A percentile compares a stretch with the other conserved stretches of the same genome.
These are phyloP conservation scores for Aegilops tauschii DNA, from an alignment of 176 grass and related monocot genomes.

Conservation along the genomic window DNA sequence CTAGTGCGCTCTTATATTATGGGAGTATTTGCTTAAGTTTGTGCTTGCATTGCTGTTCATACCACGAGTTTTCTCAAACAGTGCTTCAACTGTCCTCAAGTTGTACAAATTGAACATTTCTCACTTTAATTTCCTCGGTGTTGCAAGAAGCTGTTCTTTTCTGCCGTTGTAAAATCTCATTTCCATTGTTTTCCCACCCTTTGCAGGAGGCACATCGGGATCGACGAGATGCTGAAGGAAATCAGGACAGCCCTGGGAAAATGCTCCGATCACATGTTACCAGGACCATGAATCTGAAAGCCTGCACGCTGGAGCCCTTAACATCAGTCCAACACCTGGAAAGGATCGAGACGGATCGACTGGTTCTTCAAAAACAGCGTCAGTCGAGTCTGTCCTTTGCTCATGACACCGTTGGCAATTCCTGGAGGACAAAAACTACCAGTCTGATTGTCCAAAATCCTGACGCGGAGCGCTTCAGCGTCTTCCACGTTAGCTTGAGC, in stretches of 20 bases:
- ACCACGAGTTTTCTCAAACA: not conserved
- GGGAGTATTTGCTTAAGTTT: not conserved
- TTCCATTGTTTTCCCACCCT: not conserved
- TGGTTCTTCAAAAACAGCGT: not conserved
- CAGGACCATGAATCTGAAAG: slow-evolving; percentile 23
- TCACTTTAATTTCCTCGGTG: not conserved
- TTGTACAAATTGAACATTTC: not conserved
- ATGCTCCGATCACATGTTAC: slow-evolving; percentile 60
- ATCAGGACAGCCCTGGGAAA: slow-evolving; percentile 73
- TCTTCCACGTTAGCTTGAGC: not conserved
- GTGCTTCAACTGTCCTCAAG: not conserved
- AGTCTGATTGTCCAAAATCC: not conserved
- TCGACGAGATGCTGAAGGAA: slow-evolving; percentile 80
- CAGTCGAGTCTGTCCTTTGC: not conserved
- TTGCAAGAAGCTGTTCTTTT: not conserved
- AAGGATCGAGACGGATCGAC: not conserved
- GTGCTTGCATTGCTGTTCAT: not conserved
- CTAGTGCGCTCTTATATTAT: too few relatives aligned
- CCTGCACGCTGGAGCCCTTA: not conserved
- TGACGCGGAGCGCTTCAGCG: not conserved
- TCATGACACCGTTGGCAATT: not conserved
- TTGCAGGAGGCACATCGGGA: slow-evolving; percentile 73
- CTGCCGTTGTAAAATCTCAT: not conserved
- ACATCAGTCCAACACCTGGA: slow-evolving; percentile 3
- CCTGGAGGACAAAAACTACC: slow-evolving; percentile 13